Base-by-base conservation (phyloP, 305 asterid species). In the Solanum hybrid region DNA sequence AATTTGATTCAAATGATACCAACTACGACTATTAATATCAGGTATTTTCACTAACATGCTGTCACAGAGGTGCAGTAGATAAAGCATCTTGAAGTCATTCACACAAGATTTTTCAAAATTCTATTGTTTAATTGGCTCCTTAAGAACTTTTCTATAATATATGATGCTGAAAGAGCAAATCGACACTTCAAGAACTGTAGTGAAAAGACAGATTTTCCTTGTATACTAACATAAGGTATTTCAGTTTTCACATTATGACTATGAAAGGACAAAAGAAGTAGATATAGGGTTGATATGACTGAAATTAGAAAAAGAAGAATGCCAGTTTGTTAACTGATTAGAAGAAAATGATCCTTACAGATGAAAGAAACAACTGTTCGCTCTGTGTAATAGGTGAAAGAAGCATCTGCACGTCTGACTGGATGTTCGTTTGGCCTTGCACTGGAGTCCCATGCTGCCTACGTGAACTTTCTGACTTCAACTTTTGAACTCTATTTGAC, bases 331-430 rank as follows among this genome's bases (percentile, higher is more conserved):
- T 35, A 79, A 89, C 67, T 64, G 35, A 78, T 18, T 33, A 78
- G 11, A 77, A 42, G 40, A 88, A 81, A 88, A 74, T 89, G 89
- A 90, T 93, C 89, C 98, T 92, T 94, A 98, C 99, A 92, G 95
- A 93, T 91, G 98, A 95, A 89, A 98, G 97, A 92, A 95, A 96
- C 64, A 96, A 95, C 91, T 94, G 96, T 94, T 98, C 99, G 75
- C 90, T 92, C 92, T 94, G 96, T 81, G 95, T 90, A 90, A 97
- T 90, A 86, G 99, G 97, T 85, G 93, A 94, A 89, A 98, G 98
- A 88, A 98, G 95, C 87, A 90, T 92, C 89, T 95, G 99, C 87
- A 94, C 94, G 91, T 98, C 99, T 71, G 95, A 91, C 88, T 98
- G 99, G 88, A 96, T 92, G 93, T 94, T 98, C 61, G 95, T 89